These are phyloP conservation scores for Globisporangium acanthophoron DNA, from an alignment of 352 stramenopile species.

Conservation along the genomic window DNA sequence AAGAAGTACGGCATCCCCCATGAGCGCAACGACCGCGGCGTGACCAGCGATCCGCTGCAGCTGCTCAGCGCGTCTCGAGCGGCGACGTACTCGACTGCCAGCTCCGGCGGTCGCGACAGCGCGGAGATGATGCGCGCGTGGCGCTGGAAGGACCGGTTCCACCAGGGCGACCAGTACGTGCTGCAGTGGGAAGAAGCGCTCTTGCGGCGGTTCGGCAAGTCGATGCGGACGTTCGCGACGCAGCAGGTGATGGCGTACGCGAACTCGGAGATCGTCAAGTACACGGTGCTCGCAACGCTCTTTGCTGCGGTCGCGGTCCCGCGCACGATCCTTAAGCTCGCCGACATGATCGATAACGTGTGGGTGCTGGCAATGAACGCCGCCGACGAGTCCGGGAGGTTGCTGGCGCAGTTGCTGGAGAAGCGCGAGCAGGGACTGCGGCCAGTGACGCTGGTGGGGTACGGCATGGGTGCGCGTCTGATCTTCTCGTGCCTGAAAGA, in stretches of 20 bases:
- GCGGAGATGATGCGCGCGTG: conserved; percentile 44
- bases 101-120: not conserved
- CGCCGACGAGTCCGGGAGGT: conserved; percentile 62
- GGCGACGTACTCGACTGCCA: not conserved
- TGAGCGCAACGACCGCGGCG: conserved; percentile 8
- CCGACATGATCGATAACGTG: conserved; percentile 81
- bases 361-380: conserved; percentile 82
- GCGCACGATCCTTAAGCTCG: conserved; percentile 54
- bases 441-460: conserved; percentile 87
- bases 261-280: conserved; percentile 67
- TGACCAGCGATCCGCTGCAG: conserved; percentile 35
- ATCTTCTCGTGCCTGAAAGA: conserved; percentile 89
- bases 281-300: conserved; percentile 67
- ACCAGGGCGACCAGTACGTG: conserved; percentile 80
- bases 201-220: conserved; percentile 70
- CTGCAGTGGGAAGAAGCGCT: conserved; percentile 72
- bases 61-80: conserved; percentile 23
- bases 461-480: conserved; percentile 85
- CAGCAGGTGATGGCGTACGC: conserved; percentile 65
- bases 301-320: conserved; percentile 75
- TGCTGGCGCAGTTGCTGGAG: conserved; percentile 64
- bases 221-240: conserved; percentile 70
- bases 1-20: conserved; percentile 40
- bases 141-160: conserved; percentile 81
- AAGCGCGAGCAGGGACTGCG: conserved; percentile 68